Percentiles rank a stretch among this genome's conserved stretches.
Evolutionary conservation across 768 basidiomycete species (phyloP).

Genomic region (Lentinula lateritia): DNA sequence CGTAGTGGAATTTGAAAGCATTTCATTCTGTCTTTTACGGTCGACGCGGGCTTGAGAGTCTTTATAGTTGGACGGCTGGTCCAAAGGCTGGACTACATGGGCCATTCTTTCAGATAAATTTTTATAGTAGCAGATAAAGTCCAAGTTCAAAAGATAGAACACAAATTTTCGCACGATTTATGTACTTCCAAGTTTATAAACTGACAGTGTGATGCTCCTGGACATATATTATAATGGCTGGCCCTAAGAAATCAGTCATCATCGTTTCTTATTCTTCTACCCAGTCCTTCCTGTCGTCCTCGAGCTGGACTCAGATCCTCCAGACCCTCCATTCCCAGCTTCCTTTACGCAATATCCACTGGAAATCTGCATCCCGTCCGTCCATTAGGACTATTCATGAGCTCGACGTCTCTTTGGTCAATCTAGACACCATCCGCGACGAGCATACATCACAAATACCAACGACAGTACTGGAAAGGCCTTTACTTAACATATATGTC

Average conservation of each 20-base stretch:
- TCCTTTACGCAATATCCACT: conserved; percentile 88
- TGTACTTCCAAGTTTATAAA: background rate
- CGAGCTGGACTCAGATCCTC: conserved; percentile 68
- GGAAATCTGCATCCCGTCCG: conserved; percentile 67
- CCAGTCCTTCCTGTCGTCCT: conserved; percentile 58
- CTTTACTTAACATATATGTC: conserved; percentile 82
- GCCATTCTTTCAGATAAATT: conserved; percentile 48
- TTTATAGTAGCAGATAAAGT: conserved; percentile 3
- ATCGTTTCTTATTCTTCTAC: conserved; percentile 67
- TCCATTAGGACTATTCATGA: conserved; percentile 35
- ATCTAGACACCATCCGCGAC: conserved; percentile 63
- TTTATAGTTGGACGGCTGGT: conserved; percentile 96
- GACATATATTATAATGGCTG: background rate
- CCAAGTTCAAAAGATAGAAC: background rate
- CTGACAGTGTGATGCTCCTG: background rate
- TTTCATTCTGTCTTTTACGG: conserved; percentile 69
- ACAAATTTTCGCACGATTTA: conserved; percentile 20
- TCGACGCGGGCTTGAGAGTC: conserved; percentile 86
- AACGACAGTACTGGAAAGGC: conserved; percentile 75
- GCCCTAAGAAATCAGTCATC: conserved; percentile 42
- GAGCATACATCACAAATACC: conserved; percentile 75
- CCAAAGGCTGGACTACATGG: conserved; percentile 77
- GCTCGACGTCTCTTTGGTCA: conserved; percentile 69
- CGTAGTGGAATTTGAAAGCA: conserved; percentile 81
- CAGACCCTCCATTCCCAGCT: conserved; percentile 62